Base-by-base conservation (phyloP, 2,329 filamentous ascomycete species). In the Aaosphaeria arxii region DNA sequence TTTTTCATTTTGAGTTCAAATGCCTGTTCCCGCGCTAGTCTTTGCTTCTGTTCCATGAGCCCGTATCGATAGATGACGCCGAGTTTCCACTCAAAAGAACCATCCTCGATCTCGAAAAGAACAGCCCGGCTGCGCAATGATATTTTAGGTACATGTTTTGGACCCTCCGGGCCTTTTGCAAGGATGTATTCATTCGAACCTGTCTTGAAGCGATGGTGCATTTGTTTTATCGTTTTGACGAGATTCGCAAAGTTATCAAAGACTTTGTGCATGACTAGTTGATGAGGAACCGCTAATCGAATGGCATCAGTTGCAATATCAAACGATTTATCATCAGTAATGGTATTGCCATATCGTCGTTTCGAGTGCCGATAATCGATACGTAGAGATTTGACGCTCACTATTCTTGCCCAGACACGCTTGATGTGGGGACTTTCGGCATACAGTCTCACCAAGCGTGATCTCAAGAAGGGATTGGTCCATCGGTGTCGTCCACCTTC, bases 31-130 rank as follows among this genome's bases (percentile, higher is more conserved):
- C 94, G 84, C 4, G 92, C 91, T 46, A 95, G 75, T 17, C 94
- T 83, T 69, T 97, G 94, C 65, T 87, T 86, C 70, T 97, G 92
- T 69, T 99, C 94, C 47, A 91, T 77, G 17, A 92, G 79, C 0
- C 95, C 94, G 41, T 89, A 84, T 31, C 92, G 85, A 68, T 97
- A 99, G 44, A 99, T 99, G 63, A 91, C 85, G 11, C 91, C 90
- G 7, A 99, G 77, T 66, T 96, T 97, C 89, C 91, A 99, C 68
- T 99, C 94, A 62, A 99, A 99, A 0, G 89, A 87, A 43, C 94
- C 92, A 66, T 99, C 94, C 71, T 99, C 94, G 33, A 99, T 78
- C 63, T 97, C 92, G 50, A 99, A 92, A 2, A 96, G 74, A 28
- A 99, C 77, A 5, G 88, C 88, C 59, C 88, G 88, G 46, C 87